Base-by-base conservation (phyloP, 495 filamentous ascomycete genomes). In the Penicillium malachiteum region DNA sequence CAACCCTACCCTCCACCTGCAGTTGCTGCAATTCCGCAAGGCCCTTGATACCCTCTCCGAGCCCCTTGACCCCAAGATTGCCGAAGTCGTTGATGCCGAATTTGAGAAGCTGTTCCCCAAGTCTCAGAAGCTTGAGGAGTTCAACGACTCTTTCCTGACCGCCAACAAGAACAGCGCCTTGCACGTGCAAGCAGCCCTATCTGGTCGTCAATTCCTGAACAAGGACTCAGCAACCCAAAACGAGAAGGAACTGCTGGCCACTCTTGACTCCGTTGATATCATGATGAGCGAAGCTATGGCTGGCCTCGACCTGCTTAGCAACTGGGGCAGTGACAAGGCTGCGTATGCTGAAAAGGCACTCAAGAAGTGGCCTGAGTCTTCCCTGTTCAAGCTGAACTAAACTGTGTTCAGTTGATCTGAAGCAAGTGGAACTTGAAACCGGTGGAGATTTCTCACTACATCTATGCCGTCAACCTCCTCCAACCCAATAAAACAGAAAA, bases 1-100 rank as follows among this genome's bases (percentile, higher is more conserved):
- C 26, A 76, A 94, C 64, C 83, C 91, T n/a, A 83, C 79, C 48
- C 80, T 92, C 17, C 88, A 93, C 69, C 84, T 92, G 59, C 90
- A 96, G 65, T 75, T 81, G 30, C 67, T 88, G 52, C 81, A 82
- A 55, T 85, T 97, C 71, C 86, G 81, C 49, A 78, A 84, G 62
- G 76, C 83, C 31, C 72, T 92, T 21, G 81, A 82, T 48, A 77
- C 69, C 17, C 68, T 78, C 30, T 69, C 81, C 21, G 69, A 82
- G 52, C 74, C 77, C 8, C 78, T 91, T 21, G 73, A 84, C 6
- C 69, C 83, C 37, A 81, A 87, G 64, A 73, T 85, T 34, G 77
- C 80, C 42, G 82, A 88, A 58, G 81, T 88, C 49, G 75, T 96
- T 54, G 83, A 87, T 44, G 66, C 80, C 12, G 82, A 83, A 50